These are phyloP conservation scores for Aspergillus indologenus DNA, from an alignment of 495 filamentous ascomycete species.

Conservation along the genomic window DNA sequence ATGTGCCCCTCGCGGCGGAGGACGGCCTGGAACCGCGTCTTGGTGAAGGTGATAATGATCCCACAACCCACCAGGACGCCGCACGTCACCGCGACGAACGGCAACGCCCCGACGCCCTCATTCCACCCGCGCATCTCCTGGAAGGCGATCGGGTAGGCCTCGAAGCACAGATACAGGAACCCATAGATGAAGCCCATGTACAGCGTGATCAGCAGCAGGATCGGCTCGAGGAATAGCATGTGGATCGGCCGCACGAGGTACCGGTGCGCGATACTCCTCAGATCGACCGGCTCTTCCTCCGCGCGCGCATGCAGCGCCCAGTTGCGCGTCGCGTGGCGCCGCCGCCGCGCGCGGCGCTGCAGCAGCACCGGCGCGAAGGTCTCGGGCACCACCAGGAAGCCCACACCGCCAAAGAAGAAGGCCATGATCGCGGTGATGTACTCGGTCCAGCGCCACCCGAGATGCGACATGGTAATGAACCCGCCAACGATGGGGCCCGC, in stretches of 20 bases:
- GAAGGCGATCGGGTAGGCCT: constrained; percentile 53
- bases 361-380: constrained; percentile 54
- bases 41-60: constrained; percentile 47
- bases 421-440: constrained; percentile 56
- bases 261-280: constrained; percentile 36
- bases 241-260: constrained; percentile 32
- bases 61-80: constrained; percentile 45
- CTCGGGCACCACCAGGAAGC: constrained; percentile 47
- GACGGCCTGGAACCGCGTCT: constrained; percentile 27
- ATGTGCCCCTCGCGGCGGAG: constrained; percentile 24
- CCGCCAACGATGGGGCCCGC: constrained; percentile 54
- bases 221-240: constrained; percentile 38
- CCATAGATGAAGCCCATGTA: constrained; percentile 40
- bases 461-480: constrained; percentile 46
- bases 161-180: constrained; percentile 45
- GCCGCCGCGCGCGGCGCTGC: constrained; percentile 40
- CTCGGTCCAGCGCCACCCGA: constrained; percentile 58
- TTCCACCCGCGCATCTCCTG: constrained; percentile 46
- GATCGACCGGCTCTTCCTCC: constrained; percentile 20
- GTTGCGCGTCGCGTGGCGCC: constrained; percentile 55
- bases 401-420: constrained; percentile 38
- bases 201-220: constrained; percentile 34
- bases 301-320: constrained; percentile 45
- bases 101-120: constrained; percentile 42
- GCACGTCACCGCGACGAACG: constrained; percentile 52